These are phyloP conservation scores for Gossypium anomalum DNA, from an alignment of 345 rosid genomes.

Conservation along the genomic window DNA sequence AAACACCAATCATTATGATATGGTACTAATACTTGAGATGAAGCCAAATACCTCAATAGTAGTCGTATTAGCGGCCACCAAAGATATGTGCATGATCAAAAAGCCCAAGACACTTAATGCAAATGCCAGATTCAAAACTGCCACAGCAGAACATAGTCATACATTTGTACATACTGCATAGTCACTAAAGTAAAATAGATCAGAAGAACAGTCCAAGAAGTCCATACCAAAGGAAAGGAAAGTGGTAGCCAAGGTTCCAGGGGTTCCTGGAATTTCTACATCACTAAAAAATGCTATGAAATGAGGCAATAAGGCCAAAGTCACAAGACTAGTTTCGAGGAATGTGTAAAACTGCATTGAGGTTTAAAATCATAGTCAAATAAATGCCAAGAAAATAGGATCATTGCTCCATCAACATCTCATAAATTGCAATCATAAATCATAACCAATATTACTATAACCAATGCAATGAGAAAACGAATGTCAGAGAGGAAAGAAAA, in stretches of 20 bases:
- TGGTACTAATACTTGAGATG: neutral
- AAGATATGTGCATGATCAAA: slow-evolving; percentile 83
- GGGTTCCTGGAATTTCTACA: slow-evolving; percentile 92
- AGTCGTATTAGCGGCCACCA: slow-evolving; percentile 84
- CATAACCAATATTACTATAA: neutral
- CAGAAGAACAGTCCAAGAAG: neutral
- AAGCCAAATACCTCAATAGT: slow-evolving; percentile 75
- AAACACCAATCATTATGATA: neutral
- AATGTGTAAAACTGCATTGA: slow-evolving; percentile 88
- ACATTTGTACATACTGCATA: neutral
- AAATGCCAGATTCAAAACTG: slow-evolving; percentile 93
- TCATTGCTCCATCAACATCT: neutral
- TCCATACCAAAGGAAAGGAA: slow-evolving; percentile 89
- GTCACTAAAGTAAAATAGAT: neutral
- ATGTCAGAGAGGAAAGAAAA: neutral
- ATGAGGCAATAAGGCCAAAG: slow-evolving; percentile 73
- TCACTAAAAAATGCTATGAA: slow-evolving; percentile 89
- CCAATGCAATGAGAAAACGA: neutral
- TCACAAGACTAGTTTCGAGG: slow-evolving; percentile 85
- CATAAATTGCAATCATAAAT: neutral
- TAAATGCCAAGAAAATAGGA: slow-evolving; percentile 3
- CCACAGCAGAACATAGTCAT: slow-evolving; percentile 17
- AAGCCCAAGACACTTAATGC: slow-evolving; percentile 94
- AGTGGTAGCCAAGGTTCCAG: slow-evolving; percentile 89
- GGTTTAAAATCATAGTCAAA: slow-evolving; percentile 16